These are phyloP conservation scores for Fusarium cyanostomum DNA, from an alignment of 2,329 filamentous ascomycete species.

Conservation along the genomic window DNA sequence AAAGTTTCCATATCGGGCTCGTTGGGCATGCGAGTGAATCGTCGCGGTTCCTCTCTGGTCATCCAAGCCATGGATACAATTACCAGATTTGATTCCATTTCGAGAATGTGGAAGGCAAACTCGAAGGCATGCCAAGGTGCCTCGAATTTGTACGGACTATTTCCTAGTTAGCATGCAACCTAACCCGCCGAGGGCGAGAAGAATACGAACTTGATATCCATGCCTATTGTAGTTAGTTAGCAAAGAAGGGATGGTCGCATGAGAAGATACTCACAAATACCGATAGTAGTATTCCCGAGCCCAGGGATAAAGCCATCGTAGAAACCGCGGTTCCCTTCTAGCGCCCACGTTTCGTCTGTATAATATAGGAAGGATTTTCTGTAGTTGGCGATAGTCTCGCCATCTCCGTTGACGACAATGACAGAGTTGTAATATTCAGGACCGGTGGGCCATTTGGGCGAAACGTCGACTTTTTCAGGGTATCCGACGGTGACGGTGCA, in stretches of 20 bases:
- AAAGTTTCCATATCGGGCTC: constrained; percentile 78
- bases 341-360: constrained; percentile 69
- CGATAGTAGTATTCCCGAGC: constrained; percentile 63
- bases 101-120: constrained; percentile 65
- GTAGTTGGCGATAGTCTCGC: constrained; percentile 69
- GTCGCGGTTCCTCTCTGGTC: constrained; percentile 62
- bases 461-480: constrained; percentile 71
- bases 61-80: constrained; percentile 84
- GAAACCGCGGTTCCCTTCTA: constrained; percentile 64
- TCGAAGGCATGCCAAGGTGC: constrained; percentile 53
- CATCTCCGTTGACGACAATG: constrained; percentile 65
- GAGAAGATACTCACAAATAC: constrained; percentile 58
- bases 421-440: constrained; percentile 65
- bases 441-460: constrained; percentile 58
- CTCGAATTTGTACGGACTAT: constrained; percentile 51
- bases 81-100: constrained; percentile 67
- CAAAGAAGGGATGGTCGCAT: not conserved
- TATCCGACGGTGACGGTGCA: constrained; percentile 79
- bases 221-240: constrained; percentile 19
- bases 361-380: constrained; percentile 68
- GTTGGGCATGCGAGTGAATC: constrained; percentile 58
- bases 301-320: constrained; percentile 56
- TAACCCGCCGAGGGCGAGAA: no score
- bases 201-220: no score
- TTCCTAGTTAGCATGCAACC: constrained; percentile 5